Conservation (phyloP, 139 green algal species). For the Marvania coccoides region DNA sequence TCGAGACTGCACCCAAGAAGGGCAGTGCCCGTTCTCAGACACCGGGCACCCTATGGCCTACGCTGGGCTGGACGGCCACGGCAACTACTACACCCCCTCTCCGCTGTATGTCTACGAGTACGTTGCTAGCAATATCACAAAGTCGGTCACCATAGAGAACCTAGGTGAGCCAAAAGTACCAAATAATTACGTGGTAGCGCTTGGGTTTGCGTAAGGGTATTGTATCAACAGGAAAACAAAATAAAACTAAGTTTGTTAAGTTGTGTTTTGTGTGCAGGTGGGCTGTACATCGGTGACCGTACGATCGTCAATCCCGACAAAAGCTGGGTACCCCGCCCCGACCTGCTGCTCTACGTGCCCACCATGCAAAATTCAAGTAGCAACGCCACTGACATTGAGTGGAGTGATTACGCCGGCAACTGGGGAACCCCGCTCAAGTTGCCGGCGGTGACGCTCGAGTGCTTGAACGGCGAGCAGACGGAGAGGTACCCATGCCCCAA, state of each 20-base stretch:
- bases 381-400: neutral
- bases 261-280: no score
- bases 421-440: slow-evolving; percentile 6
- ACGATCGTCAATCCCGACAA: neutral
- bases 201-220: no score
- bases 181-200: no score
- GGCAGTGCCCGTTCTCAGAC: slow-evolving; percentile 10
- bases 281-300: slow-evolving; percentile 17
- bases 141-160: no score
- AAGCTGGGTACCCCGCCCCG: slow-evolving; percentile 5
- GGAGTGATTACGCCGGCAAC: slow-evolving; percentile 17
- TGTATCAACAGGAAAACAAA: no score
- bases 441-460: neutral
- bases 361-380: neutral
- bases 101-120: slow-evolving; percentile 1
- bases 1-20: slow-evolving; percentile 12
- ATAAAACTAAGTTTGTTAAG: no score
- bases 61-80: slow-evolving; percentile 8
- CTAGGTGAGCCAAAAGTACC: no score
- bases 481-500: neutral
- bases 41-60: slow-evolving; percentile 3
- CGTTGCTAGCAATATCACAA: no score
- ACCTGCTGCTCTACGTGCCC: slow-evolving; percentile 9
- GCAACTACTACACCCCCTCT: slow-evolving; percentile 6
- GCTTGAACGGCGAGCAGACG: slow-evolving; percentile 16